Conservation (phyloP, 2,329 filamentous ascomycete species). For the Cladorrhinum sp. region DNA sequence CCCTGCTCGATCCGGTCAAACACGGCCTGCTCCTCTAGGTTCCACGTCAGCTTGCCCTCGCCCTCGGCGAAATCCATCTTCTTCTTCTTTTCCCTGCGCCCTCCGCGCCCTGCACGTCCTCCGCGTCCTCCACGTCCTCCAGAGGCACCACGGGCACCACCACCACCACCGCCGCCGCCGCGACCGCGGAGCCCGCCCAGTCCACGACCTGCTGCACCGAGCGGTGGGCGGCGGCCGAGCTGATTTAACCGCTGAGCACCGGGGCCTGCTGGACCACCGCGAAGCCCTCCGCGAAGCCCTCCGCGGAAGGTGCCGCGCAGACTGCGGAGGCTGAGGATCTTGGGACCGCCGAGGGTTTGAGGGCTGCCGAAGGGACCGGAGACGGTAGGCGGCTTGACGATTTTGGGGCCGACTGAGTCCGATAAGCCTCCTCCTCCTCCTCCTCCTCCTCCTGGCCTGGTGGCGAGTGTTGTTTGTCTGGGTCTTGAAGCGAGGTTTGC, state of each 20-base stretch:
- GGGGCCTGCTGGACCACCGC: neutral
- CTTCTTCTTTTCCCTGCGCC: neutral
- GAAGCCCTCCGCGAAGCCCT: neutral
- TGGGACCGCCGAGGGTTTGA: conserved; percentile 10
- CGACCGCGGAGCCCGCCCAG: neutral
- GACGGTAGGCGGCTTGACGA: conserved; percentile 1
- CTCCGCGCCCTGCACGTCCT: neutral
- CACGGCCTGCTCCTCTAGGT: conserved; percentile 27
- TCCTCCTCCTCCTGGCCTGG: no score
- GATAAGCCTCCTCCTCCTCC: neutral
- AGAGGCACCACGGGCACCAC: neutral
- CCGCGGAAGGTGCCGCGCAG: conserved; percentile 18
- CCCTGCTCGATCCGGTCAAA: conserved; percentile 32
- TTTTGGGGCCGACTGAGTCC: conserved; percentile 7
- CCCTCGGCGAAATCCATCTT: neutral
- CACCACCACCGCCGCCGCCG: neutral
- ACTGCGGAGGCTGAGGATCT: conserved; percentile 32
- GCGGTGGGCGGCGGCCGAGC: neutral
- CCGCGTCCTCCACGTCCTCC: conserved; percentile 2
- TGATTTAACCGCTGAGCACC: neutral
- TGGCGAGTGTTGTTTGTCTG: neutral
- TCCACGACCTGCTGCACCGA: neutral
- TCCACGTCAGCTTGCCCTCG: conserved; percentile 18
- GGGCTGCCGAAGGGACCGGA: neutral
- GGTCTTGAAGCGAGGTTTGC: neutral